Evolutionary conservation across 768 basidiomycete genomes (phyloP).

Genomic region (Lentinula sp.): DNA sequence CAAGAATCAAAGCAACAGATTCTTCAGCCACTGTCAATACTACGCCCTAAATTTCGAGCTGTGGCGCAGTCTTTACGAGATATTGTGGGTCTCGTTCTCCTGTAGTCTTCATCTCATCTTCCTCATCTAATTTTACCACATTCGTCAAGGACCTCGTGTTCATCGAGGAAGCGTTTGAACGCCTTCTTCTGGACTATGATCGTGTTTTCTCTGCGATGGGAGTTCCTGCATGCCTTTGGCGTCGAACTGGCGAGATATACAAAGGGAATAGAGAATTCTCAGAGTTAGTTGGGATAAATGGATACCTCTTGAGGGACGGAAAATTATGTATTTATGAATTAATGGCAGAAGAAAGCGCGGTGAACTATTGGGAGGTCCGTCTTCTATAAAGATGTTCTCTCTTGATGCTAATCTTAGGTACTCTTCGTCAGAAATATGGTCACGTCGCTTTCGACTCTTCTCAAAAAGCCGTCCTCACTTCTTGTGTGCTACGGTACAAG

Average conservation of each 20-base stretch:
- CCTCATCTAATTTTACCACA: background rate
- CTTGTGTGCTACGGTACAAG: conserved; percentile 81
- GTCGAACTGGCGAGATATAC: conserved; percentile 96
- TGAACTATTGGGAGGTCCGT: conserved; percentile 92
- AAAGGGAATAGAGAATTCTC: conserved; percentile 97
- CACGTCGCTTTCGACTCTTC: conserved; percentile 87
- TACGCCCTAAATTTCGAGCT: conserved; percentile 81
- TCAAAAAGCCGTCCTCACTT: conserved; percentile 90
- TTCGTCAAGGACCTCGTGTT: conserved; percentile 73
- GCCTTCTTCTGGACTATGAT: conserved; percentile 91
- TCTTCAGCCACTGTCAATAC: conserved; percentile 78
- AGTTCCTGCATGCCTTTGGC: conserved; percentile 95
- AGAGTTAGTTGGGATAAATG: conserved; percentile 82
- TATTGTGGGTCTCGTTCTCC: conserved; percentile 44
- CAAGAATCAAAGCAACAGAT: conserved; percentile 91
- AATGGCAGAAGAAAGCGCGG: conserved; percentile 95
- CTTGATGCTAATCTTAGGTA: background rate
- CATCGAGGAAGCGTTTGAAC: conserved; percentile 97
- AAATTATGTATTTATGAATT: conserved; percentile 95
- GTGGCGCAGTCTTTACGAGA: conserved; percentile 83
- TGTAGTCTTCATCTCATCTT: background rate
- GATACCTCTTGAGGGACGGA: conserved; percentile 88
- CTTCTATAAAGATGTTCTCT: background rate
- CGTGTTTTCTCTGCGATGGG: conserved; percentile 94
- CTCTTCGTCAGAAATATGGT: conserved; percentile 76